Evolutionary conservation across 306 rosid genomes (phyloP).

Genomic region (Prunus campanulata): DNA sequence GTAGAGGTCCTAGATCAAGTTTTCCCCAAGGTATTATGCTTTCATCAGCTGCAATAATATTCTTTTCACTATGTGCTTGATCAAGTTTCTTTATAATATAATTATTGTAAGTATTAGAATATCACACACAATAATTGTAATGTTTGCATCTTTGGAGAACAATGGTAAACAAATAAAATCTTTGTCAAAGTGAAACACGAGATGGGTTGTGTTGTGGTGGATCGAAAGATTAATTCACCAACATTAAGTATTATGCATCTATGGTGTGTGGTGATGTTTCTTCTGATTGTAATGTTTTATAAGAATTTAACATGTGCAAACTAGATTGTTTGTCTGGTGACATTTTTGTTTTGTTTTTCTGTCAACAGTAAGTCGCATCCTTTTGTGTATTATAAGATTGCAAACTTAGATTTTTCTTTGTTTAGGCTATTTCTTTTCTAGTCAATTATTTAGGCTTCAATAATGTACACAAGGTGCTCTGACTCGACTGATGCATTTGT

Average conservation of each 20-base stretch:
- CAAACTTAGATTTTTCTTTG: neutral
- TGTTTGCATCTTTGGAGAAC: neutral
- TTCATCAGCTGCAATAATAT: neutral
- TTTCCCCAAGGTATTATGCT: slow-evolving; percentile 72
- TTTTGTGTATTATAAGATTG: neutral
- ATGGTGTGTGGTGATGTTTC: neutral
- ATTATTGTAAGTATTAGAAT: neutral
- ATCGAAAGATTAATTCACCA: too few species aligned
- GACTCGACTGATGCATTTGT: slow-evolving; percentile 11
- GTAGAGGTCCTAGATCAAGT: slow-evolving; percentile 65
- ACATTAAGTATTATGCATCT: neutral
- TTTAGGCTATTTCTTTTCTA: neutral
- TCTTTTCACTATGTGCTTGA: neutral
- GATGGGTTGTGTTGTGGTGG: neutral
- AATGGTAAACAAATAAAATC: neutral
- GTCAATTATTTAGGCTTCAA: neutral
- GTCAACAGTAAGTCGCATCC: neutral
- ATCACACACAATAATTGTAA: neutral
- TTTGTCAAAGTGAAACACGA: neutral
- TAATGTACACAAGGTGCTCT: neutral
- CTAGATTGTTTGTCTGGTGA: neutral
- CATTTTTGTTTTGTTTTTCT: too few species aligned
- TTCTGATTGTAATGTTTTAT: neutral
- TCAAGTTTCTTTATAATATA: neutral
- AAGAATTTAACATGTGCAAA: neutral